A percentile compares a stretch with the other conserved stretches of the same genome.
phyloP scores from a whole-genome alignment of 2,329 filamentous ascomycete species.

The Tolypocladium sp. region DNA sequence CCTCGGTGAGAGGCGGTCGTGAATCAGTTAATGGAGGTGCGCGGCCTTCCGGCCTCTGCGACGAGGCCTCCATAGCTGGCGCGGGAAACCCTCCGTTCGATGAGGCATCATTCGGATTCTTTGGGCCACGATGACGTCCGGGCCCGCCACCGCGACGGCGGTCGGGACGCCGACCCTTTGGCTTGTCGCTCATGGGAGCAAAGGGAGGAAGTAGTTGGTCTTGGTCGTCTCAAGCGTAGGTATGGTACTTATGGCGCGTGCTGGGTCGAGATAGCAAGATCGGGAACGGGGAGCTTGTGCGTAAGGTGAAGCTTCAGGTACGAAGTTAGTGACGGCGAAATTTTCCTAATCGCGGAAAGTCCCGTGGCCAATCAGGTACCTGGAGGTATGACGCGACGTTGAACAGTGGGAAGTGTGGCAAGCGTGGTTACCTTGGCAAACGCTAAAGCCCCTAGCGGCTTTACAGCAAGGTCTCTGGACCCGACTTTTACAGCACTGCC shows the following conservation, averaged over 20 bases:
- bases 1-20: slow-evolving; percentile 8
- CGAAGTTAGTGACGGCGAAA: not conserved
- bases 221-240: not conserved
- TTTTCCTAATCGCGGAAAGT: not conserved
- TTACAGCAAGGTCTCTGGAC: too few relatives aligned
- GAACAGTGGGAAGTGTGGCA: too few relatives aligned
- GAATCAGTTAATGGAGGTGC: not conserved
- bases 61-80: not conserved
- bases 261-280: not conserved
- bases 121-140: not conserved
- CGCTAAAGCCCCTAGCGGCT: too few relatives aligned
- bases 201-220: not conserved
- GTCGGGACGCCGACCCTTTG: not conserved
- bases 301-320: not conserved
- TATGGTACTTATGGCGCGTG: too few relatives aligned
- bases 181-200: not conserved
- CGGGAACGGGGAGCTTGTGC: not conserved
- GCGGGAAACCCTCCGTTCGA: not conserved
- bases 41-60: not conserved
- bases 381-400: not conserved
- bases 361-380: not conserved
- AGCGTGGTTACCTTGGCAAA: too few relatives aligned
- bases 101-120: not conserved
- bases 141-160: not conserved
- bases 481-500: too few relatives aligned